A percentile compares a stretch with the other conserved stretches of the same genome.
phyloP scores from a whole-genome alignment of 2,329 filamentous ascomycete species.

The Aureobasidium sp. region DNA sequence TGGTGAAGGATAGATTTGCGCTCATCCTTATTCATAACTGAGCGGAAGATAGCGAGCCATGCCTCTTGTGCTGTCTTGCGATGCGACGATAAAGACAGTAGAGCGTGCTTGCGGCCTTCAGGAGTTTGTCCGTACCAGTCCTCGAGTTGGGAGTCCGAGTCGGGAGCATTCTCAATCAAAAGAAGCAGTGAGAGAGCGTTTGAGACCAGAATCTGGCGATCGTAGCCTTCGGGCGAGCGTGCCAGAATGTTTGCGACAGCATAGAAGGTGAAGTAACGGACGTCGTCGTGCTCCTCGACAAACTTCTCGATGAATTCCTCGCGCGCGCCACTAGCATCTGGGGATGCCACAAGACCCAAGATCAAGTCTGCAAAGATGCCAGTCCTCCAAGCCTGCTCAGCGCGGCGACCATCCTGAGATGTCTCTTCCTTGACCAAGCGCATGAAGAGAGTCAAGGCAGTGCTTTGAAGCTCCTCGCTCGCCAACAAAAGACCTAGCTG shows the following conservation, averaged over 20 bases:
- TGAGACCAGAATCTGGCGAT: constrained; percentile 41
- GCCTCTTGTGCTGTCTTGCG: constrained; percentile 77
- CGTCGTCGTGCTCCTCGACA: constrained; percentile 72
- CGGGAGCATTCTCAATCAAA: constrained; percentile 63
- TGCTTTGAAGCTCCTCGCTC: constrained; percentile 55
- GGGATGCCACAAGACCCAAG: constrained; percentile 51
- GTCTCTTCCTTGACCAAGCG: constrained; percentile 73
- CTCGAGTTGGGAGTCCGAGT: constrained; percentile 57
- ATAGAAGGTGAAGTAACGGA: constrained; percentile 75
- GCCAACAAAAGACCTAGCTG: constrained; percentile 56
- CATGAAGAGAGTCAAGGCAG: constrained; percentile 74
- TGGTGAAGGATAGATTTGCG: constrained; percentile 71
- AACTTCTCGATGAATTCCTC: constrained; percentile 72
- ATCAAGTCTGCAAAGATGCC: constrained; percentile 57
- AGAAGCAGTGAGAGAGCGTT: constrained; percentile 57
- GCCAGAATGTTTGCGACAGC: constrained; percentile 46
- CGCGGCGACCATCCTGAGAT: constrained; percentile 41
- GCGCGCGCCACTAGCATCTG: constrained; percentile 53
- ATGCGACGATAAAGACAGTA: constrained; percentile 61
- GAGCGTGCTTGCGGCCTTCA: constrained; percentile 58
- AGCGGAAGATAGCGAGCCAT: constrained; percentile 71
- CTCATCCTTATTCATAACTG: constrained; percentile 62
- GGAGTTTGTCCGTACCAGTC: constrained; percentile 61
- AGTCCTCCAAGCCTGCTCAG: constrained; percentile 63
- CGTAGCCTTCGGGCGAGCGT: constrained; percentile 16